Evolutionary conservation across 176 grass and related monocot species (phyloP).

Genomic region (Carex parvula): DNA sequence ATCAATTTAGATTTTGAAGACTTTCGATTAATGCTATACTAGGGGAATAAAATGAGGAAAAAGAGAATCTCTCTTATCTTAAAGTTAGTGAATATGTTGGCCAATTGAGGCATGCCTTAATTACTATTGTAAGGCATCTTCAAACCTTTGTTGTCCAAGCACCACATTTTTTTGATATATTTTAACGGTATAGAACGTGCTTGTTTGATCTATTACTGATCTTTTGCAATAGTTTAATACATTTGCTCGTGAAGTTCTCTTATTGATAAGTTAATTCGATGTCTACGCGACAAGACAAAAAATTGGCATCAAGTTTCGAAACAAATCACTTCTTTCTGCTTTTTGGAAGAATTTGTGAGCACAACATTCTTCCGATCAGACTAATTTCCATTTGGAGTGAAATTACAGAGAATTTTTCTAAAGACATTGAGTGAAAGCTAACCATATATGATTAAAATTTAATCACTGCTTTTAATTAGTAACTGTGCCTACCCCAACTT

Average conservation of each 20-base stretch:
- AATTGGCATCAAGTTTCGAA: not conserved
- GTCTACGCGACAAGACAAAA: too few species aligned
- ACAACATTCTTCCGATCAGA: not conserved
- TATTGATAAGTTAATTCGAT: not conserved
- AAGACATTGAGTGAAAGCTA: not conserved
- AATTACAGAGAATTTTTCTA: not conserved
- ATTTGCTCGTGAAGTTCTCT: not conserved
- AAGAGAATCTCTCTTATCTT: not conserved
- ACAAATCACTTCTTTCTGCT: not conserved
- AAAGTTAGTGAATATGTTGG: not conserved
- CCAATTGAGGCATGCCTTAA: not conserved
- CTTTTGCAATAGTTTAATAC: not conserved
- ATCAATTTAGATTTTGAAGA: not conserved
- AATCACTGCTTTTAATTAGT: not conserved
- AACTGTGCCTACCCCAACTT: not conserved
- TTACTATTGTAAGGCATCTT: not conserved
- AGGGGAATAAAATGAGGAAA: not conserved
- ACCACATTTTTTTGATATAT: not conserved
- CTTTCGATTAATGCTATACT: not conserved
- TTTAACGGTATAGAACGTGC: not conserved
- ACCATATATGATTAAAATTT: not conserved
- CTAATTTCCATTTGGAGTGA: not conserved
- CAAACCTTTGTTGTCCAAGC: not conserved
- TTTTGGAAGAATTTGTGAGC: not conserved
- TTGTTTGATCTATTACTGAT: not conserved